These are phyloP conservation scores for Sphagnum fallax DNA, from an alignment of 228 moss, liverwort and hornwort genomes.

Conservation along the genomic window DNA sequence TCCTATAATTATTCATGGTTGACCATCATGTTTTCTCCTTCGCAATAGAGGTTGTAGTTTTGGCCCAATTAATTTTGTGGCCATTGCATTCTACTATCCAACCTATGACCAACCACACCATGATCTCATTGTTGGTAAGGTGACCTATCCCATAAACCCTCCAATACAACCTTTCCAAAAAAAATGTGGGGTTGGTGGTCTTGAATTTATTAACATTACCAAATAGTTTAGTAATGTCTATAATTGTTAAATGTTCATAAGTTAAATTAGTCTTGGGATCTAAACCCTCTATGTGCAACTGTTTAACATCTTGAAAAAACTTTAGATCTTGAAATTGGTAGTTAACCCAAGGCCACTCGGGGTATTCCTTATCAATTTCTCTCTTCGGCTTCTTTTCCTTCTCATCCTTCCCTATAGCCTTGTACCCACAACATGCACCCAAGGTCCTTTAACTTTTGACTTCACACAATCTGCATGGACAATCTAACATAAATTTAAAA, in stretches of 20 bases:
- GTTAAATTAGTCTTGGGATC: not conserved
- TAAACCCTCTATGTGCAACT: not conserved
- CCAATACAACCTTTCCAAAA: not conserved
- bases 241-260: not conserved
- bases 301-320: not conserved
- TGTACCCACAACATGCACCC: not conserved
- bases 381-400: not conserved
- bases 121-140: not conserved
- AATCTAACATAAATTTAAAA: no score
- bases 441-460: not conserved
- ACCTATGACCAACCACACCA: not conserved
- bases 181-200: not conserved
- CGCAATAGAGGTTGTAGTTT: not conserved
- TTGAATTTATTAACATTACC: not conserved
- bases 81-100: not conserved
- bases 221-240: not conserved
- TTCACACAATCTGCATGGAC: not conserved
- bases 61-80: not conserved
- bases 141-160: not conserved
- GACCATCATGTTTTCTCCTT: not conserved
- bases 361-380: not conserved
- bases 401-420: no score
- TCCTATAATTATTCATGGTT: not conserved
- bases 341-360: not conserved
- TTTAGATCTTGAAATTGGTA: not conserved